phyloP scores from a whole-genome alignment of 805 yeast species.

The Jamesozyma piceae region DNA sequence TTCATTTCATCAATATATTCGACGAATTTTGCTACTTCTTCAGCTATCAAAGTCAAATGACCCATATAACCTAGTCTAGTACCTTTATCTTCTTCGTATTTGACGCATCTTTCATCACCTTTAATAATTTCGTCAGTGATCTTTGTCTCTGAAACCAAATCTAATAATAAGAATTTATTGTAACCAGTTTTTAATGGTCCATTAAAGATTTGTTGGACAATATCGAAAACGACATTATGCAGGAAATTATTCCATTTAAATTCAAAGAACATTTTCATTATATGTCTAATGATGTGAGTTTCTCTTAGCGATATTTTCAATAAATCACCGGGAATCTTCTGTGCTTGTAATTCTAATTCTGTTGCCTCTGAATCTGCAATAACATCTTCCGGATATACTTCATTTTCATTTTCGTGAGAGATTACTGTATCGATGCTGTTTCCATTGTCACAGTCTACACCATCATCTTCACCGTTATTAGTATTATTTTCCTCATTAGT shows the following conservation, averaged over 20 bases:
- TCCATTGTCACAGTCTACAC: neutral
- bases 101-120: constrained; percentile 51
- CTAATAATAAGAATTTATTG: constrained; percentile 51
- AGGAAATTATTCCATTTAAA: constrained; percentile 78
- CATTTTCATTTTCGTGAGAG: constrained; percentile 5
- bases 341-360: constrained; percentile 30
- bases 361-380: constrained; percentile 22
- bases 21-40: constrained; percentile 85
- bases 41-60: constrained; percentile 83
- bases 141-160: constrained; percentile 48
- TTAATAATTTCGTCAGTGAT: constrained; percentile 54
- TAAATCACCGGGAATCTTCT: constrained; percentile 61
- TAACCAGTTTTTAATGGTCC: constrained; percentile 64
- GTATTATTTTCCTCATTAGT: neutral
- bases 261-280: constrained; percentile 54
- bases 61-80: constrained; percentile 93
- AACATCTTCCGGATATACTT: constrained; percentile 12
- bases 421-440: neutral
- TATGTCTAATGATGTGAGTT: constrained; percentile 48
- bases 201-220: constrained; percentile 70
- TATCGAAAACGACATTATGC: constrained; percentile 77
- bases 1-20: constrained; percentile 36
- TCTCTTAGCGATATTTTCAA: constrained; percentile 61
- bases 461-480: too few species aligned
- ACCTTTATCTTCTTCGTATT: constrained; percentile 49